Evolutionary conservation across 768 basidiomycete genomes (phyloP), one percentile per base, ranked within the genome.

Genomic region (Suillus ampliporus): DNA sequence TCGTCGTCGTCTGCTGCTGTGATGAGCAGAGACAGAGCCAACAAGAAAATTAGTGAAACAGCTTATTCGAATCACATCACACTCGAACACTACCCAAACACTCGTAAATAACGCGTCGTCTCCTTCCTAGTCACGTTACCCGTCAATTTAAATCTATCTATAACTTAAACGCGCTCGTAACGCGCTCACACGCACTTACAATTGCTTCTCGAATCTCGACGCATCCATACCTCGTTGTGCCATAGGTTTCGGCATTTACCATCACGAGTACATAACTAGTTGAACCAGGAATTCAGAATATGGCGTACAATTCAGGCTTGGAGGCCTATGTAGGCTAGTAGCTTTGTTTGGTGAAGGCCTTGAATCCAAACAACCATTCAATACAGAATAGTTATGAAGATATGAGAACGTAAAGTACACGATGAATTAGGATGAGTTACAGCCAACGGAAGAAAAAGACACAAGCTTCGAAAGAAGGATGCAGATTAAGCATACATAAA

Each of bases 1-100:
- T 60, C 38, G 40, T 67, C 40, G 51, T 44, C 57, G 58, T 59
- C 43, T 35, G 58, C 43, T 35, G 58, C 61, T 63, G 50, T 44
- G 23, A 61, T 47, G 48, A 58, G 53, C 65, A 61, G 47, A 65
- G 50, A 26, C 60, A 60, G 35, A 58, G 43, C 13, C n/a, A 60
- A 57, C 31, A 61, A 34, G 43, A 26, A 43, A 56, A 17, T n/a
- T 47, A 9, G 23, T n/a, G 44, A 14, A 35, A 17, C 26, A 17
- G 21, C 41, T 14, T 41, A 34, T 57, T 23, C 37, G 57, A 26
- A 34, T 54, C 60, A 56, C 58, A 60, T 60, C 50, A 60, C 50
- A 69, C 31, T 75, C 64, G 67, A 75, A 75, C 74, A 68, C 51
- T 47, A 54, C 8, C 63, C 66, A 75, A 75, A 75, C 6, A 76